A percentile compares a stretch with the other conserved stretches of the same genome.
Evolutionary conservation across 192 early-diverging fungal genomes (phyloP).

Genomic region (Coemansia sp.): DNA sequence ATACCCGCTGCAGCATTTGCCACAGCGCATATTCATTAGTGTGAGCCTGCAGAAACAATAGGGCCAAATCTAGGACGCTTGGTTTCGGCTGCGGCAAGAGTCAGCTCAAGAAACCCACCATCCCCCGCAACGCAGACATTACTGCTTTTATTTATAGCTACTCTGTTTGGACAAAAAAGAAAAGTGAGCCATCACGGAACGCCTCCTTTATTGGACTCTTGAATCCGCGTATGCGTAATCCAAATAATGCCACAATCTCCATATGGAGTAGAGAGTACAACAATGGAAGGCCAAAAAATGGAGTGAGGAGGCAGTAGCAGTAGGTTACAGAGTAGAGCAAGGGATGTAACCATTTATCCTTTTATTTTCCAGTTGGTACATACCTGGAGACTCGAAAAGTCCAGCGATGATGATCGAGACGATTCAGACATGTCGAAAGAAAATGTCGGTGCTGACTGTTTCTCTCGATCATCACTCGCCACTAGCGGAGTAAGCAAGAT

Average conservation of each 20-base stretch:
- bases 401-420: background rate
- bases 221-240: background rate
- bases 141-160: background rate
- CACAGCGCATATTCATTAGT: background rate
- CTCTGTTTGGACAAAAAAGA: background rate
- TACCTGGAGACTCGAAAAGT: background rate
- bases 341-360: background rate
- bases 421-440: background rate
- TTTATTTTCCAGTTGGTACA: background rate
- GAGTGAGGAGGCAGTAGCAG: background rate
- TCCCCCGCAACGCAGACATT: background rate
- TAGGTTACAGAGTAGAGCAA: background rate
- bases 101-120: background rate
- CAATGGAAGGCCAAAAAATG: background rate
- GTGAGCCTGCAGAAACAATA: background rate
- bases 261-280: background rate
- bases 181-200: background rate
- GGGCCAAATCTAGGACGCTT: background rate
- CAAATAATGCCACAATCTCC: background rate
- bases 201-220: background rate
- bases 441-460: background rate
- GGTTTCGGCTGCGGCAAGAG: slow-evolving; percentile 2
- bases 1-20: background rate
- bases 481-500: slow-evolving; percentile 38
- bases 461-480: background rate